Conservation (phyloP, 768 basidiomycete species). For the Lactarius sanguifluus region DNA sequence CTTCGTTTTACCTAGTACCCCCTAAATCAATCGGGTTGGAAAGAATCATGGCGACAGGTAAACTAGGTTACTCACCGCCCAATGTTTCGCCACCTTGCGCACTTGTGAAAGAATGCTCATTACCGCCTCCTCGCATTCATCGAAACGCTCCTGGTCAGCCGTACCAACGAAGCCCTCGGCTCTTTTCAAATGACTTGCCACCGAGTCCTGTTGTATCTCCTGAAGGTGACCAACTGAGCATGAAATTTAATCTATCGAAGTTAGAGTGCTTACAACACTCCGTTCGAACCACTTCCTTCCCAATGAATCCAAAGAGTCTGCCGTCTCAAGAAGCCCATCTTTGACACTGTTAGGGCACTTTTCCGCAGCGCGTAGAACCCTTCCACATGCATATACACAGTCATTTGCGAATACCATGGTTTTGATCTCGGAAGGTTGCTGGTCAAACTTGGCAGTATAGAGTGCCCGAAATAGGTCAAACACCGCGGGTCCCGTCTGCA, state of each 20-base stretch:
- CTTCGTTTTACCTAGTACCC: constrained; percentile 65
- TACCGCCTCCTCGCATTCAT: constrained; percentile 71
- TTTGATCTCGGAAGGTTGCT: constrained; percentile 46
- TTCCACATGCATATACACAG: constrained; percentile 58
- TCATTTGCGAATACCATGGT: constrained; percentile 83
- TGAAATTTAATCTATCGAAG: not conserved
- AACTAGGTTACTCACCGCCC: constrained; percentile 58
- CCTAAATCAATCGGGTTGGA: constrained; percentile 41
- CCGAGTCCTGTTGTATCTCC: constrained; percentile 48
- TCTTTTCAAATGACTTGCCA: constrained; percentile 50
- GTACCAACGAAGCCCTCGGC: constrained; percentile 69
- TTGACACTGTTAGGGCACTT: constrained; percentile 35
- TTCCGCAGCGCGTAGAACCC: constrained; percentile 33
- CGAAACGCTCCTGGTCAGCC: constrained; percentile 69
- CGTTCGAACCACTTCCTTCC: constrained; percentile 72
- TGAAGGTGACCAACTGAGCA: constrained; percentile 32
- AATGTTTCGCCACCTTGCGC: constrained; percentile 57
- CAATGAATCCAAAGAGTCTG: constrained; percentile 50
- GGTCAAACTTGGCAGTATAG: constrained; percentile 61
- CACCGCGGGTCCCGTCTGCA: constrained; percentile 60
- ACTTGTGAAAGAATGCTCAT: constrained; percentile 62
- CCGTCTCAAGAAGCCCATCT: constrained; percentile 54
- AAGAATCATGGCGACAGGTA: not conserved
- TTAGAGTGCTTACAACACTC: constrained; percentile 55
- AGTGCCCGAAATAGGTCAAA: constrained; percentile 81